Conservation (phyloP, 2,329 filamentous ascomycete species). For the Aspergillus ibericus region DNA sequence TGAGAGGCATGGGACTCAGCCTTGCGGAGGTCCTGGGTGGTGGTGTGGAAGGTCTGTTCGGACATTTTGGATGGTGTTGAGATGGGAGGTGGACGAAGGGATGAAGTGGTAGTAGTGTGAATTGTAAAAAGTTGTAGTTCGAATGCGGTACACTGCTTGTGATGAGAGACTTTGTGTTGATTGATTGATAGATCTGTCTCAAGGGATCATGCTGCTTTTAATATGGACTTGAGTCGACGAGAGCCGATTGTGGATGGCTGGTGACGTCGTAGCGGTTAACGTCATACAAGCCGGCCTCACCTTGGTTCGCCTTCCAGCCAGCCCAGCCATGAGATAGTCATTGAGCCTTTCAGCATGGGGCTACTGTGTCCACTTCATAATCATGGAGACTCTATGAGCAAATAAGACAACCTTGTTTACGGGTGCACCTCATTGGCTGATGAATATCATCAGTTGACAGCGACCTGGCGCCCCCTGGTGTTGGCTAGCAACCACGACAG, state of each 20-base stretch:
- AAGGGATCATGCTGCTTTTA: neutral
- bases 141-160: neutral
- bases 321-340: neutral
- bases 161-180: neutral
- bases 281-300: constrained; percentile 1
- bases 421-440: neutral
- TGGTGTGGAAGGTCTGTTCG: constrained; percentile 47
- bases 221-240: constrained; percentile 1
- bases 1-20: constrained; percentile 44
- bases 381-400: neutral
- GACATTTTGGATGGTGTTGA: constrained; percentile 14
- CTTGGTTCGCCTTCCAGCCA: constrained; percentile 3
- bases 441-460: neutral
- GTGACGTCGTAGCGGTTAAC: constrained; percentile 6
- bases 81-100: neutral
- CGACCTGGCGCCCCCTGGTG: neutral
- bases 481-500: neutral
- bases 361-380: constrained; percentile 2
- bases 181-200: neutral
- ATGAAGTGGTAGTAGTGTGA: neutral
- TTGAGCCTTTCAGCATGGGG: neutral
- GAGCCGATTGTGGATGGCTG: neutral
- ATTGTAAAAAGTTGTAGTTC: neutral
- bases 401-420: neutral
- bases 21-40: constrained; percentile 52